Evolutionary conservation across 768 basidiomycete genomes (phyloP).

Genomic region (Leccinum broughii): DNA sequence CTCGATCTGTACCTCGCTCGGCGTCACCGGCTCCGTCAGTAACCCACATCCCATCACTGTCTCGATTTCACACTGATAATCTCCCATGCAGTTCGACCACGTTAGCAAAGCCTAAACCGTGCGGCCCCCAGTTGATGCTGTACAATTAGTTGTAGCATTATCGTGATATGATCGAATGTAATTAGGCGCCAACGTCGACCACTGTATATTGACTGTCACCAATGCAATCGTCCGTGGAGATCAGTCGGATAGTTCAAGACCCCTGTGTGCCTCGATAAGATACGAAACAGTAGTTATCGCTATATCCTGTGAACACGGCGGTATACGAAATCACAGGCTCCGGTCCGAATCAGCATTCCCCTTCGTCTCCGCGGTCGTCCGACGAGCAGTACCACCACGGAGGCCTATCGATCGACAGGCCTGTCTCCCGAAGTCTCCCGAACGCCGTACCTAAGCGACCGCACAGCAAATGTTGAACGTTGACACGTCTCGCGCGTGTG

Average conservation of each 20-base stretch:
- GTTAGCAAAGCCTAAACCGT: background rate
- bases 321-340: background rate
- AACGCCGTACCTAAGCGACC: background rate
- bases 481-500: background rate
- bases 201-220: background rate
- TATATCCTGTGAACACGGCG: background rate
- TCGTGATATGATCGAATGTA: slow-evolving; percentile 6
- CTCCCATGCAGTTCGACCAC: background rate
- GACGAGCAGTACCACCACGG: background rate
- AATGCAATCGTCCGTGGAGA: background rate
- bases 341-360: background rate
- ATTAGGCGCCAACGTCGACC: background rate
- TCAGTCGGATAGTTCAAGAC: background rate
- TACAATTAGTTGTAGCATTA: slow-evolving; percentile 16
- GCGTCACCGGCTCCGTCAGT: slow-evolving; percentile 39
- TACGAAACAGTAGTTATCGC: background rate
- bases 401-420: background rate
- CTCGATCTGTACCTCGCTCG: slow-evolving; percentile 44
- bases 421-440: background rate
- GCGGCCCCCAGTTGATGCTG: background rate
- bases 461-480: background rate
- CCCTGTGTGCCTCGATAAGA: background rate
- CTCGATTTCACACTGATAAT: slow-evolving; percentile 1
- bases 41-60: background rate
- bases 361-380: slow-evolving; percentile 2